Percentiles rank a stretch among this genome's conserved stretches.
Conservation (phyloP, 331 rosid genomes). For the Rhamnella rubrinervis region DNA sequence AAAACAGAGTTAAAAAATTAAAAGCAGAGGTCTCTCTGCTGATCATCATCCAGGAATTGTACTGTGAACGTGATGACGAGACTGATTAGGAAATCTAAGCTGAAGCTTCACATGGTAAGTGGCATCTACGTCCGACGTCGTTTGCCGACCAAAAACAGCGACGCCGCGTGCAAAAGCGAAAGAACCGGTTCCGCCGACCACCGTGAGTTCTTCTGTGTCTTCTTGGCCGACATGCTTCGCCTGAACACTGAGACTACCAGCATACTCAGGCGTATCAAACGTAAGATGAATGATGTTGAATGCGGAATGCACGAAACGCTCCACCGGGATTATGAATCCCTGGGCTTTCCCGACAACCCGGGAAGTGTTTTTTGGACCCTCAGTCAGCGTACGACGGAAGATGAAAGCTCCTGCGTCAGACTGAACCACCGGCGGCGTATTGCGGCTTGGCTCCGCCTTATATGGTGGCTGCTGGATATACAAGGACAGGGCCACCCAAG, state of each 20-base stretch:
- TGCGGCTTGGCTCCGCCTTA: slow-evolving; percentile 19
- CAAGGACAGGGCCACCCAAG: slow-evolving; percentile 62
- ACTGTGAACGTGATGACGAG: not conserved
- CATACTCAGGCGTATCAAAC: slow-evolving; percentile 54
- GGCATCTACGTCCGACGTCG: slow-evolving; percentile 26
- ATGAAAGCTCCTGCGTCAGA: slow-evolving; percentile 45
- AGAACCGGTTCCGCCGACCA: slow-evolving; percentile 83
- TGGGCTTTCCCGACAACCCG: slow-evolving; percentile 61
- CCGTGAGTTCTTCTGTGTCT: slow-evolving; percentile 42
- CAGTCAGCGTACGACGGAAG: slow-evolving; percentile 55
- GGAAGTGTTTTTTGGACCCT: slow-evolving; percentile 71
- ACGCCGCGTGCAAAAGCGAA: slow-evolving; percentile 90
- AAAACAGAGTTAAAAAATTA: too few species aligned
- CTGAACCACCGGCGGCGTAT: slow-evolving; percentile 7
- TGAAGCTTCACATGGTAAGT: slow-evolving; percentile 65
- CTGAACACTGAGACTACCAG: slow-evolving; percentile 62
- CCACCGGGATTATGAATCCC: slow-evolving; percentile 63
- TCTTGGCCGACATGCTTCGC: slow-evolving; percentile 38
- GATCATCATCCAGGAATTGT: slow-evolving; percentile 28
- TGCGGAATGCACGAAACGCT: slow-evolving; percentile 55
- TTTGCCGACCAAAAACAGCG: slow-evolving; percentile 44
- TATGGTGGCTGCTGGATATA: slow-evolving; percentile 68
- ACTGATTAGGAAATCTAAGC: slow-evolving; percentile 67
- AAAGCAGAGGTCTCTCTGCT: not conserved
- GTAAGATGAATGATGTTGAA: slow-evolving; percentile 70